phyloP scores from a whole-genome alignment of 2,329 filamentous ascomycete genomes.

The Cladophialophora immunda region DNA sequence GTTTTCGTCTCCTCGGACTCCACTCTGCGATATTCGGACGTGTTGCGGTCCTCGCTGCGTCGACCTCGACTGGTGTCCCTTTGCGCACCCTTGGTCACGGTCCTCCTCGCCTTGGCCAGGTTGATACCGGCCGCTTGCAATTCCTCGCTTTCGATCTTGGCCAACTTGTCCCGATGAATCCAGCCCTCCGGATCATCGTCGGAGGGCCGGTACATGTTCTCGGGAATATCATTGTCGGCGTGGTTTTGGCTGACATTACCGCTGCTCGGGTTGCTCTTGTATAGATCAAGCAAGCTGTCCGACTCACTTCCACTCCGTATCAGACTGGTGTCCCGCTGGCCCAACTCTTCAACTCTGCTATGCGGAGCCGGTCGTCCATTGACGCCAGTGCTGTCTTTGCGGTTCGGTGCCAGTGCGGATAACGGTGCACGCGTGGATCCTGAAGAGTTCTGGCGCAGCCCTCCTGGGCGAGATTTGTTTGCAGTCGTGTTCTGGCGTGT shows the following conservation, averaged over 20 bases:
- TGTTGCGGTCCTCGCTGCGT: constrained; percentile 44
- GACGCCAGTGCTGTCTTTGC: constrained; percentile 33
- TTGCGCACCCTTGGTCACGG: constrained; percentile 46
- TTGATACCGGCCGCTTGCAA: constrained; percentile 57
- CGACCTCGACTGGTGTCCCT: constrained; percentile 51
- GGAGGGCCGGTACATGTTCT: constrained; percentile 41
- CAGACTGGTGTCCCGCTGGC: constrained; percentile 44
- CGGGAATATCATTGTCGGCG: constrained; percentile 40
- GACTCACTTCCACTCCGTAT: constrained; percentile 51
- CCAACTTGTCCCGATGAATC: constrained; percentile 62
- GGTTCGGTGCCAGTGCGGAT: constrained; percentile 34
- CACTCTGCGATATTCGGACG: constrained; percentile 44
- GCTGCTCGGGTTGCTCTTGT: constrained; percentile 43
- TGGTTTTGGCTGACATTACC: constrained; percentile 36
- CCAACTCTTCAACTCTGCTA: constrained; percentile 42
- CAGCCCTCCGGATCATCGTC: constrained; percentile 53
- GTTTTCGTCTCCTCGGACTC: constrained; percentile 48
- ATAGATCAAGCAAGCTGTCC: constrained; percentile 50
- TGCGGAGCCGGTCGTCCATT: constrained; percentile 28
- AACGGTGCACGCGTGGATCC: constrained; percentile 34
- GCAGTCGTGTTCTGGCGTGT: constrained; percentile 31
- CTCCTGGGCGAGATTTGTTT: constrained; percentile 30
- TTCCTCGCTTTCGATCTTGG: constrained; percentile 60
- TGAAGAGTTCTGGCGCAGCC: constrained; percentile 30
- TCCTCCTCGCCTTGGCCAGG: constrained; percentile 51